Percentiles rank a stretch among this genome's conserved stretches.
Conservation (phyloP, 108 stramenopile genomes). For the Hondaea fermentalgiana region DNA sequence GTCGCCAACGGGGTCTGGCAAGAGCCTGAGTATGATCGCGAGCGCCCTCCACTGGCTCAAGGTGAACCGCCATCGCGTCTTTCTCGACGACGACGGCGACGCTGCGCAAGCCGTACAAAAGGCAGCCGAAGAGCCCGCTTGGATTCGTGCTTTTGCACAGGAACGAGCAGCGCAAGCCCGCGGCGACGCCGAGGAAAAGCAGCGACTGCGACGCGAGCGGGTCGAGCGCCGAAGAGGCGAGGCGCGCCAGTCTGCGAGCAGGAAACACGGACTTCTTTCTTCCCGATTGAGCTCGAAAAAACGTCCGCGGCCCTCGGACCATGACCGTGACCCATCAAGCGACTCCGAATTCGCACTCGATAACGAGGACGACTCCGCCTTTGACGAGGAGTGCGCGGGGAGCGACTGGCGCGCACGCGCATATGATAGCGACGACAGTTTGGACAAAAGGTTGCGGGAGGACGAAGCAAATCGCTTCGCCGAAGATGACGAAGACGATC, state of each 20-base stretch:
- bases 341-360: neutral
- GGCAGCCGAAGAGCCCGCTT: neutral
- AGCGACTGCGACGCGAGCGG: neutral
- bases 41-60: conserved; percentile 46
- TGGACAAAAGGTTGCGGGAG: neutral
- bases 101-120: neutral
- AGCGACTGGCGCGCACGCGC: too few species aligned
- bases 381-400: too few species aligned
- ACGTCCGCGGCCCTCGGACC: neutral
- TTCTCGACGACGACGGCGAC: conserved; percentile 18
- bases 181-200: neutral
- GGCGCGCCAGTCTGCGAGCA: neutral
- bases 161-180: neutral
- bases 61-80: neutral
- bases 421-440: neutral
- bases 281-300: neutral
- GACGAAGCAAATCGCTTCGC: neutral
- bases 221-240: neutral
- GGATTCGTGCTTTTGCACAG: neutral
- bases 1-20: conserved; percentile 50
- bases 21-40: conserved; percentile 48
- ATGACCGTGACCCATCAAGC: neutral
- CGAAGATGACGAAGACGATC: neutral
- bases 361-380: too few species aligned
- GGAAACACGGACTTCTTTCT: neutral